These are phyloP conservation scores for Trichophyton rubrum DNA, from an alignment of 2,329 filamentous ascomycete species.

Conservation along the genomic window DNA sequence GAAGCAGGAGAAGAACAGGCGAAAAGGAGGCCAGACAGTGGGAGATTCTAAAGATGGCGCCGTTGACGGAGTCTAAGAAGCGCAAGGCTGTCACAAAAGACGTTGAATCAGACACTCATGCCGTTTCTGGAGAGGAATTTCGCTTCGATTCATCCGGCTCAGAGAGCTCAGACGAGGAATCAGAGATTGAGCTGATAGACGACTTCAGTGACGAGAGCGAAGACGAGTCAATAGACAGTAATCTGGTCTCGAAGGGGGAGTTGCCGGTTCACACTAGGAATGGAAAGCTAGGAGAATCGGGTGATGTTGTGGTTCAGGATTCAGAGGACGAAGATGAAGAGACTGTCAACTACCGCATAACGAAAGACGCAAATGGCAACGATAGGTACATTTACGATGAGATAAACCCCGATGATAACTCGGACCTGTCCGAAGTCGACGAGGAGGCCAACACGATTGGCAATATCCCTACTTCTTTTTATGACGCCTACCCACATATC, in stretches of 20 bases:
- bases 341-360: constrained; percentile 25
- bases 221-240: constrained; percentile 6
- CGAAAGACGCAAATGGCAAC: constrained; percentile 76
- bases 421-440: constrained; percentile 78
- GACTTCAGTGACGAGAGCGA: constrained; percentile 40
- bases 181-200: constrained; percentile 44
- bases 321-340: not conserved
- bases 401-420: constrained; percentile 89
- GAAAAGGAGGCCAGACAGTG: no score
- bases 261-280: constrained; percentile 28
- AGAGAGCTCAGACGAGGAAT: constrained; percentile 30
- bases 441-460: constrained; percentile 82
- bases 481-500: constrained; percentile 95
- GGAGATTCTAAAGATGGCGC: constrained; percentile 19
- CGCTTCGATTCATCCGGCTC: constrained; percentile 32
- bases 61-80: constrained; percentile 41
- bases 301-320: not conserved
- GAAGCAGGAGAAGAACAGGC: not conserved
- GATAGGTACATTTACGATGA: constrained; percentile 85
- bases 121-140: constrained; percentile 51
- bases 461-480: constrained; percentile 85
- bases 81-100: constrained; percentile 51
- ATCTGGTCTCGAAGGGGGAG: constrained; percentile 15
- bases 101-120: constrained; percentile 32
- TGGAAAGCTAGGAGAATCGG: not conserved